These are phyloP conservation scores for Globisporangium iwayamae DNA, from an alignment of 352 stramenopile species.

Conservation along the genomic window DNA sequence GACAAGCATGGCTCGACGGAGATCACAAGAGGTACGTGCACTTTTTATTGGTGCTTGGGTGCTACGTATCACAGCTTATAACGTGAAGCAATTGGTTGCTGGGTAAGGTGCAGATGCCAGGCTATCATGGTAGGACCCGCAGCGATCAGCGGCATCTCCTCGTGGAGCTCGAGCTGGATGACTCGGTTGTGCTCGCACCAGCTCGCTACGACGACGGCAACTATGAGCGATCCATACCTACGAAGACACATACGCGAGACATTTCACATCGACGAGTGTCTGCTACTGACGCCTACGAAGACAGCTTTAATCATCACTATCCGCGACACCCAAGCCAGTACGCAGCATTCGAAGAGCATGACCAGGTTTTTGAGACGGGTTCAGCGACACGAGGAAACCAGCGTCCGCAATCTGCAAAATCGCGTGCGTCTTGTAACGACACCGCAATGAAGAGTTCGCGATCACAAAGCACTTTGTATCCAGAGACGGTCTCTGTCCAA, in stretches of 20 bases:
- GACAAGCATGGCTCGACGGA: slow-evolving; percentile 4
- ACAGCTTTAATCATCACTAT: neutral
- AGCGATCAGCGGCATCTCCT: slow-evolving; percentile 41
- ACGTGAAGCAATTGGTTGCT: neutral
- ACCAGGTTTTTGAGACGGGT: neutral
- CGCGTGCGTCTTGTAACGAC: neutral
- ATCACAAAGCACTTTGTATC: neutral
- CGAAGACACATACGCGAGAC: slow-evolving; percentile 17
- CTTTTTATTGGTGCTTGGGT: neutral
- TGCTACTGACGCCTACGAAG: neutral
- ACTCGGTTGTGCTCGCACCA: slow-evolving; percentile 27
- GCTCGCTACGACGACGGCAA: slow-evolving; percentile 5
- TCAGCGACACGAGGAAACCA: slow-evolving; percentile 1
- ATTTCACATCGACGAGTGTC: neutral
- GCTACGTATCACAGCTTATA: neutral
- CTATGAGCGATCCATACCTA: slow-evolving; percentile 10
- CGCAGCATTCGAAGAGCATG: neutral
- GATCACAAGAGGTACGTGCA: slow-evolving; percentile 3
- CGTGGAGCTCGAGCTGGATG: slow-evolving; percentile 66
- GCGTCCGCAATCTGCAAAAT: slow-evolving; percentile 11
- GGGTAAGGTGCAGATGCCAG: neutral
- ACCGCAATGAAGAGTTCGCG: neutral
- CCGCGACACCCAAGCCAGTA: neutral
- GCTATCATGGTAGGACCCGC: slow-evolving; percentile 11
- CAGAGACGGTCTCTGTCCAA: neutral